Base-by-base conservation (phyloP, 2,329 filamentous ascomycete species). In the Cytospora schulzeri region DNA sequence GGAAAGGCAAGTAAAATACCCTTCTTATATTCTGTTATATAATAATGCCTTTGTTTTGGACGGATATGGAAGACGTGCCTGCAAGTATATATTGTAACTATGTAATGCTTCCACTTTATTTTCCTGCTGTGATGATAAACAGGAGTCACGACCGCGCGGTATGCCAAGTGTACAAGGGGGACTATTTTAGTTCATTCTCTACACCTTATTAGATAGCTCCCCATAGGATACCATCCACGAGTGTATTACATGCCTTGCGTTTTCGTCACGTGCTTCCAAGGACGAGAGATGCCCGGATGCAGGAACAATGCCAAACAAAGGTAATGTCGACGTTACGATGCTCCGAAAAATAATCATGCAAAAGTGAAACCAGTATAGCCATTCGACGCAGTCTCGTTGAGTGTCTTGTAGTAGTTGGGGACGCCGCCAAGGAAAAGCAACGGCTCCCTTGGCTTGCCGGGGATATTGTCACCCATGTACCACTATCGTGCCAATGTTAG, bases 401-500 rank as follows among this genome's bases (percentile, higher is more conserved):
- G 54, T 9, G 31, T 52, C 24, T 48, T 22, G 38, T 61, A 61
- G 28, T 71, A 72, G 17, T 61, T 68, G 12, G 69, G 68, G 24
- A 73, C 60, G 28, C 72, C 71, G 7, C 71, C 72, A 35, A 72
- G 58, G 53, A 71, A 81, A 48, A 76, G 72, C 53, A 78, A 64
- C 9, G 71, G 71, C 69, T 78, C 75, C 17, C 73, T 64, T 14
- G 69, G 66, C 68, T 78, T 80, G 0, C 77, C 77, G 1, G 77
- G 77, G 35, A 81, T 76, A 50, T 77, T 78, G 4, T 70, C 71
- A 1, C 78, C 78, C 72, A 76, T 76, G 55, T 79, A 81, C 76
- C 76, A 79, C 64, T 60, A n/a, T 7, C 19, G 51, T 35, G 22
- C 5, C 7, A 19, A 15, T 26, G 28, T 53, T n/a, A 58, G 31